Conservation (phyloP, 75 land plant genomes). For the Isoetes taiwanensis region DNA sequence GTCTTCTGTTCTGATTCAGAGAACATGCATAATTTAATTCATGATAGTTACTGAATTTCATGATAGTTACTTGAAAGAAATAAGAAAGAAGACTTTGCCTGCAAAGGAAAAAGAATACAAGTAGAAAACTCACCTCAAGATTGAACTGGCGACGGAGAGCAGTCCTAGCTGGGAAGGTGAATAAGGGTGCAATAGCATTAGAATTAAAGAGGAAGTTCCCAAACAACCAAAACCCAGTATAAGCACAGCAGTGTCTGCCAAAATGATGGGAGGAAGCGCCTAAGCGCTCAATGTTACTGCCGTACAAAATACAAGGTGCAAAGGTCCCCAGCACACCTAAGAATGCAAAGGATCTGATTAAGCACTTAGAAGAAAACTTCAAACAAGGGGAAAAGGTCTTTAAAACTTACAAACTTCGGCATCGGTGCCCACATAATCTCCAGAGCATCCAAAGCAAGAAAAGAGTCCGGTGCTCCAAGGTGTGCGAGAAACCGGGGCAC, state of each 20-base stretch:
- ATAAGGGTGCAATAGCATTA: slow-evolving; percentile 67
- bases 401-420: slow-evolving; percentile 92
- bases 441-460: slow-evolving; percentile 60
- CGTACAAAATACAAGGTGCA: slow-evolving; percentile 78
- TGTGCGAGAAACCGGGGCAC: slow-evolving; percentile 39
- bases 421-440: slow-evolving; percentile 80
- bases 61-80: too few species aligned
- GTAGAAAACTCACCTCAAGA: slow-evolving; percentile 48
- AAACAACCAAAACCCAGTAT: slow-evolving; percentile 54
- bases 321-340: slow-evolving; percentile 69
- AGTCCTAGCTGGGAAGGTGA: slow-evolving; percentile 54
- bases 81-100: too few species aligned
- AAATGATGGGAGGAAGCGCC: slow-evolving; percentile 35
- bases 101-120: too few species aligned
- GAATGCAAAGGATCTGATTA: slow-evolving; percentile 3
- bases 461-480: slow-evolving; percentile 49
- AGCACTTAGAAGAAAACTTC: too few species aligned
- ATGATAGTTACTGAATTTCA: too few species aligned
- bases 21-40: too few species aligned
- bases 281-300: slow-evolving; percentile 72
- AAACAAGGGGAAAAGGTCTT: too few species aligned
- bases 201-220: slow-evolving; percentile 57
- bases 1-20: too few species aligned
- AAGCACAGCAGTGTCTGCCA: slow-evolving; percentile 56
- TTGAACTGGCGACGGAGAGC: slow-evolving; percentile 63